phyloP scores from a whole-genome alignment of 495 filamentous ascomycete genomes.

The Hypoxylon crocopeplum region DNA sequence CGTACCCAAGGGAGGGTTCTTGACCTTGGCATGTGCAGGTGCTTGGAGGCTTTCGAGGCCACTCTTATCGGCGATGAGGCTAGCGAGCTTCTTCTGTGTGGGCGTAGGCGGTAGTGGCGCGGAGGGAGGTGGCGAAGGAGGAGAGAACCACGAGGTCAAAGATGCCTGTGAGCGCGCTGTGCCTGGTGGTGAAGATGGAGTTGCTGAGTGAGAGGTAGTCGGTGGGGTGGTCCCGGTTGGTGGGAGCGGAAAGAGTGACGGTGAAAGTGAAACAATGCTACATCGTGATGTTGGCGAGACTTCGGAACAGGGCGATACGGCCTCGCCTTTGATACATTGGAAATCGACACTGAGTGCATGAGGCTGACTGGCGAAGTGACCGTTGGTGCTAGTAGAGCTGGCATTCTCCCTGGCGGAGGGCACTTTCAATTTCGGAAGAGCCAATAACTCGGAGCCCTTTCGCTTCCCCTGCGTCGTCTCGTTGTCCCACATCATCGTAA shows the following conservation, averaged over 20 bases:
- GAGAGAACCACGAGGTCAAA: slow-evolving; percentile 27
- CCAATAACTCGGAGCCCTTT: slow-evolving; percentile 13
- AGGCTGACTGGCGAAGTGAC: slow-evolving; percentile 10
- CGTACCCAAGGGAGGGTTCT: slow-evolving; percentile 1
- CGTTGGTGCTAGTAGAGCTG: background rate
- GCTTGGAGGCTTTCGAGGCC: slow-evolving; percentile 16
- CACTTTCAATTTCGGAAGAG: slow-evolving; percentile 24
- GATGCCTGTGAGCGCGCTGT: slow-evolving; percentile 25
- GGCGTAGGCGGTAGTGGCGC: slow-evolving; percentile 30
- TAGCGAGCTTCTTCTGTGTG: slow-evolving; percentile 18
- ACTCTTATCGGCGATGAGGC: slow-evolving; percentile 14
- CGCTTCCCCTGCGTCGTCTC: slow-evolving; percentile 14
- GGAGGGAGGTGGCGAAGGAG: slow-evolving; percentile 29
- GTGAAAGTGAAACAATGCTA: slow-evolving; percentile 32
- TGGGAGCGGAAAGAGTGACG: slow-evolving; percentile 34
- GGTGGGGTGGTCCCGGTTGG: slow-evolving; percentile 16
- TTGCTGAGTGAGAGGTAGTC: slow-evolving; percentile 11
- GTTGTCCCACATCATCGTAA: slow-evolving; percentile 7
- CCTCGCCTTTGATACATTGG: slow-evolving; percentile 14
- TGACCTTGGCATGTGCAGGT: slow-evolving; percentile 12
- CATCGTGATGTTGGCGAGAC: slow-evolving; percentile 12
- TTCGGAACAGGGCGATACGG: slow-evolving; percentile 24
- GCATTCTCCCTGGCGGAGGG: slow-evolving; percentile 2
- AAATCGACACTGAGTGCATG: slow-evolving; percentile 33
- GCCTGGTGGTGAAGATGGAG: slow-evolving; percentile 13